Evolutionary conservation across 108 stramenopile species (phyloP).

Genomic region (Cyclotella choctawhatcheeana): DNA sequence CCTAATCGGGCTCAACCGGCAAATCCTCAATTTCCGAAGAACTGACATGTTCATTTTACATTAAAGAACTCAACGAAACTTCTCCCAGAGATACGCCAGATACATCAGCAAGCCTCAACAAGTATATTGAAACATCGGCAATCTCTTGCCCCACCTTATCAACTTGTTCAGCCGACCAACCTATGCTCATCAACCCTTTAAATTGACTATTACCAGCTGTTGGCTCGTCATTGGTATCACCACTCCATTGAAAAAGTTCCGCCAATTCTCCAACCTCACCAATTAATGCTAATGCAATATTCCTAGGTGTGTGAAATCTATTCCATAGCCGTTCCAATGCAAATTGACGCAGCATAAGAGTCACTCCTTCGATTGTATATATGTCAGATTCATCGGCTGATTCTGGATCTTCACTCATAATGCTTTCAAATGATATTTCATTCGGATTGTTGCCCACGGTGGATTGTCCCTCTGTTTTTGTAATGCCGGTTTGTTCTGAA

Average conservation of each 20-base stretch:
- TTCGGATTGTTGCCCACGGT: constrained; percentile 37
- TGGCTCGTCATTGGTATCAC: constrained; percentile 40
- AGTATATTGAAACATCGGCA: constrained; percentile 93
- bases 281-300: constrained; percentile 79
- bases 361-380: constrained; percentile 38
- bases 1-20: background rate
- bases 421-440: constrained; percentile 21
- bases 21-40: background rate
- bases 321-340: constrained; percentile 73
- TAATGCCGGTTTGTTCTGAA: constrained; percentile 78
- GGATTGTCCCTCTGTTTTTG: constrained; percentile 72
- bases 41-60: background rate
- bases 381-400: constrained; percentile 21
- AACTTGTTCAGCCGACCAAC: constrained; percentile 41
- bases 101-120: constrained; percentile 79
- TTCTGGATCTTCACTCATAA: constrained; percentile 8
- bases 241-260: constrained; percentile 90
- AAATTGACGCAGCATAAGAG: constrained; percentile 59
- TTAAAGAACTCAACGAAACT: constrained; percentile 4
- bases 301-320: constrained; percentile 88
- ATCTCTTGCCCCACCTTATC: constrained; percentile 90
- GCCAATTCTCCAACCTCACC: constrained; percentile 94
- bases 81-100: constrained; percentile 49
- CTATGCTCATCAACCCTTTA: background rate
- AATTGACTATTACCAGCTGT: background rate